These are phyloP conservation scores for Russula lepida DNA, from an alignment of 768 basidiomycete species.

Conservation along the genomic window DNA sequence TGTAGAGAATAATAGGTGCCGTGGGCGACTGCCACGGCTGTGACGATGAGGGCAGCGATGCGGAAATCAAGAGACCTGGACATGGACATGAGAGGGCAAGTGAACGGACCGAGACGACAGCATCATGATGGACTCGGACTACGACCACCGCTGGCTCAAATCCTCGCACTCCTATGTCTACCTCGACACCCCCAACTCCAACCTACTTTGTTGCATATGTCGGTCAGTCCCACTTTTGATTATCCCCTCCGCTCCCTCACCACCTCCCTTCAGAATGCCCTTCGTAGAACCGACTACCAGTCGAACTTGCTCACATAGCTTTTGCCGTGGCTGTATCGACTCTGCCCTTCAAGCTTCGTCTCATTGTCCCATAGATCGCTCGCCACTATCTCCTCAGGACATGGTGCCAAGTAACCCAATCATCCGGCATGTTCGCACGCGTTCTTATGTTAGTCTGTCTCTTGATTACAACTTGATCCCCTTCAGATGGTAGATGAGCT, in stretches of 20 bases:
- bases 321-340: slow-evolving; percentile 76
- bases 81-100: neutral
- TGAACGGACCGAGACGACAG: too few relatives aligned
- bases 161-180: slow-evolving; percentile 12
- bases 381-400: slow-evolving; percentile 48
- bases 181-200: slow-evolving; percentile 14
- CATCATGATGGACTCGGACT: slow-evolving; percentile 20
- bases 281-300: slow-evolving; percentile 73
- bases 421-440: slow-evolving; percentile 55
- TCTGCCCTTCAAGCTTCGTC: slow-evolving; percentile 56
- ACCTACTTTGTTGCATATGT: slow-evolving; percentile 21
- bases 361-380: slow-evolving; percentile 82
- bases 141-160: slow-evolving; percentile 6
- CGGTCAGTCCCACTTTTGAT: slow-evolving; percentile 2
- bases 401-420: slow-evolving; percentile 64
- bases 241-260: neutral
- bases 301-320: slow-evolving; percentile 72
- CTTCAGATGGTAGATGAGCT: slow-evolving; percentile 76
- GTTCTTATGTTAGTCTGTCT: neutral
- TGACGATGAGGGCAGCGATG: slow-evolving; percentile 29
- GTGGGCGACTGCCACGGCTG: slow-evolving; percentile 42
- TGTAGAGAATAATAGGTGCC: slow-evolving; percentile 62
- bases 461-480: neutral
- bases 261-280: slow-evolving; percentile 39
- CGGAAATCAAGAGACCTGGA: slow-evolving; percentile 12